Conservation (phyloP, 2,329 filamentous ascomycete species). For the Epichloe brachyelytri region DNA sequence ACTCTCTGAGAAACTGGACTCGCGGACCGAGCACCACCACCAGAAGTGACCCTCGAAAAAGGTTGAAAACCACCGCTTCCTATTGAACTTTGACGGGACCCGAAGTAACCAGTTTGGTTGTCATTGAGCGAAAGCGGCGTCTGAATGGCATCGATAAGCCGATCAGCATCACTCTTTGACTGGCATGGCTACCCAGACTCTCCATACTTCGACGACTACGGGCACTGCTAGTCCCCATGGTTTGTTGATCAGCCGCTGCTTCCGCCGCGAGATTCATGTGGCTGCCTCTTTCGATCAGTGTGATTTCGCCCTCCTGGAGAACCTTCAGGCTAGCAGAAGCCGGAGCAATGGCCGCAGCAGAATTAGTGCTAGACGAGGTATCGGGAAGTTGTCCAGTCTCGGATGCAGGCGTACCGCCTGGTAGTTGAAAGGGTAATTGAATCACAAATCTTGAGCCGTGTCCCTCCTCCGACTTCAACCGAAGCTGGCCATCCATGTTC, state of each 20-base stretch:
- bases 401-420: constrained; percentile 22
- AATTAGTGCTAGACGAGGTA: constrained; percentile 3
- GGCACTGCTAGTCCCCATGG: constrained; percentile 9
- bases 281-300: constrained; percentile 41
- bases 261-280: constrained; percentile 10
- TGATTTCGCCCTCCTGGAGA: constrained; percentile 39
- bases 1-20: constrained; percentile 6
- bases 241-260: constrained; percentile 3
- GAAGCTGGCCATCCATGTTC: constrained; percentile 84
- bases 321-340: constrained; percentile 15
- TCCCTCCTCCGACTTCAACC: constrained; percentile 70
- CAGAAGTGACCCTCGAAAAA: constrained; percentile 1
- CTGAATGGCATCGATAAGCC: constrained; percentile 60
- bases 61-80: constrained; percentile 7
- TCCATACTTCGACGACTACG: constrained; percentile 21
- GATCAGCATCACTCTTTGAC: constrained; percentile 51
- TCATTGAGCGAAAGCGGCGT: constrained; percentile 36
- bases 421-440: constrained; percentile 61
- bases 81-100: constrained; percentile 7
- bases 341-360: constrained; percentile 9
- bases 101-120: constrained; percentile 21
- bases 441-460: constrained; percentile 76
- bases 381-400: constrained; percentile 4
- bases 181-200: constrained; percentile 31
- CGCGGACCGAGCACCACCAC: constrained; percentile 6